phyloP scores from a whole-genome alignment of 192 early-diverging fungal genomes.

The Linnemannia exigua region DNA sequence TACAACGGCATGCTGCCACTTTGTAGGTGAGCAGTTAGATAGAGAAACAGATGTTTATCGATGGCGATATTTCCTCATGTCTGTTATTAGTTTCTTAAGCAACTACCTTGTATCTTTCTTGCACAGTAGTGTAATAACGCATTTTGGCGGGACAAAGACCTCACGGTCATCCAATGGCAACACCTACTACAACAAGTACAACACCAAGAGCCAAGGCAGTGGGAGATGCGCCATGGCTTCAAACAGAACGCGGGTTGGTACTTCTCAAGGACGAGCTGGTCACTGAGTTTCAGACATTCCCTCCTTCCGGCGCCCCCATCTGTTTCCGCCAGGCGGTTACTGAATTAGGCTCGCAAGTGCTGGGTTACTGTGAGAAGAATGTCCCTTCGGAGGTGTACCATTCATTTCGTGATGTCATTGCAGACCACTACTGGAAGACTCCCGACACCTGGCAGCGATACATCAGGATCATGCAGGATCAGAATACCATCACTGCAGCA shows the following conservation, averaged over 20 bases:
- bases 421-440: slow-evolving; percentile 10
- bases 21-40: slow-evolving; percentile 11
- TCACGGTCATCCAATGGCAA: background rate
- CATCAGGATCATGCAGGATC: background rate
- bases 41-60: too few species aligned
- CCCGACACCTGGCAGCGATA: slow-evolving; percentile 9
- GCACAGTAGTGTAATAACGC: background rate
- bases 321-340: slow-evolving; percentile 29
- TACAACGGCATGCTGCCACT: slow-evolving; percentile 61
- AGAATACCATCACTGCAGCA: too few species aligned
- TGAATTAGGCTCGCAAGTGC: slow-evolving; percentile 21
- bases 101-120: background rate
- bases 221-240: slow-evolving; percentile 20
- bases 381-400: slow-evolving; percentile 28
- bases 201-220: background rate
- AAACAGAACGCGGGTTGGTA: slow-evolving; percentile 18
- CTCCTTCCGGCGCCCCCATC: slow-evolving; percentile 22
- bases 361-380: slow-evolving; percentile 29
- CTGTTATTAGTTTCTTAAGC: background rate
- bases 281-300: slow-evolving; percentile 23
- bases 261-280: background rate
- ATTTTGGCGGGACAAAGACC: background rate
- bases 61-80: too few species aligned
- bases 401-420: slow-evolving; percentile 10
- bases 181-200: background rate